These are phyloP conservation scores for Phytophthora quininea DNA, from an alignment of 352 stramenopile genomes.

Conservation along the genomic window DNA sequence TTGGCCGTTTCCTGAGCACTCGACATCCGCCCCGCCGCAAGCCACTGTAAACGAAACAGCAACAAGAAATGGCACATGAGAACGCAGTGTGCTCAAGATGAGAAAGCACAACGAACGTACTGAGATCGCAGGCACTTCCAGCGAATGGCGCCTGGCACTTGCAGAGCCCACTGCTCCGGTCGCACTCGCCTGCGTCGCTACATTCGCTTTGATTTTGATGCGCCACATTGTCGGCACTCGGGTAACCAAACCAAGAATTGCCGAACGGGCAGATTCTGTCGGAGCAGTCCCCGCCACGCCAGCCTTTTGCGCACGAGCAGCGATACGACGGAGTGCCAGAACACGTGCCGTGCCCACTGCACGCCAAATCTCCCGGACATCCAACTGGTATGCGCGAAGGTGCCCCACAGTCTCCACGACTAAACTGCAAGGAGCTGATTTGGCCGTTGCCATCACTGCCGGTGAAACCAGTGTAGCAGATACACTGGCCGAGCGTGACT, in stretches of 20 bases:
- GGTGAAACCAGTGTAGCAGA: slow-evolving; percentile 67
- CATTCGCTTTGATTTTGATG: slow-evolving; percentile 64
- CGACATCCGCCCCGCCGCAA: slow-evolving; percentile 40
- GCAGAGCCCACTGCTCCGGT: slow-evolving; percentile 71
- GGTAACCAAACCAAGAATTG: slow-evolving; percentile 74
- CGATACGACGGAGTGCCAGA: slow-evolving; percentile 53
- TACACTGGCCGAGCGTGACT: slow-evolving; percentile 58
- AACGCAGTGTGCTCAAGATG: not conserved
- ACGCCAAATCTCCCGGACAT: slow-evolving; percentile 72
- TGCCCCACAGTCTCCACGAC: slow-evolving; percentile 70
- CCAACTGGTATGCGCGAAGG: slow-evolving; percentile 60
- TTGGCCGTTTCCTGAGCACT: slow-evolving; percentile 79
- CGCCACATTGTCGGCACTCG: slow-evolving; percentile 52
- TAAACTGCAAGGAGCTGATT: slow-evolving; percentile 48
- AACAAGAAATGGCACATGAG: slow-evolving; percentile 1
- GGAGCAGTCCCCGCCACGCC: slow-evolving; percentile 78
- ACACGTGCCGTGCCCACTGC: slow-evolving; percentile 82
- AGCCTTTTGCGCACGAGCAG: slow-evolving; percentile 77
- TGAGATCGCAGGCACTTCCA: slow-evolving; percentile 68
- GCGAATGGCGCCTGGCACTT: slow-evolving; percentile 77
- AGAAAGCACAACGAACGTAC: slow-evolving; percentile 36
- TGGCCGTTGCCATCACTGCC: slow-evolving; percentile 70
- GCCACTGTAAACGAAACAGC: slow-evolving; percentile 43
- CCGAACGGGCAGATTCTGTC: slow-evolving; percentile 65
- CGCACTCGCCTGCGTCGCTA: slow-evolving; percentile 66